Evolutionary conservation across 2,329 filamentous ascomycete genomes (phyloP).

Genomic region (Colletotrichum eremochloae): DNA sequence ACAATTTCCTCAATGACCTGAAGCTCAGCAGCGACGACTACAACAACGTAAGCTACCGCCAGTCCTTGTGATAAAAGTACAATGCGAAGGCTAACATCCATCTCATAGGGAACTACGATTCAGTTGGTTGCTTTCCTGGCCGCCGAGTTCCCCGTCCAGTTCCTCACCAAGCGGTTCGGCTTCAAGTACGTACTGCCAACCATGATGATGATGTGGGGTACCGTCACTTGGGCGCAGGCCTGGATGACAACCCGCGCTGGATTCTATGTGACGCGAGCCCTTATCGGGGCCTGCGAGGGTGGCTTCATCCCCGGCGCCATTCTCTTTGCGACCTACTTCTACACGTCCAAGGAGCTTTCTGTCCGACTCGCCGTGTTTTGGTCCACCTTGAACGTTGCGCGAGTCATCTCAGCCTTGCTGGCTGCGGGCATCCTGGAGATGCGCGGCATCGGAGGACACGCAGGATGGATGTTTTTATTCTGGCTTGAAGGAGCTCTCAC

Average conservation of each 20-base stretch:
- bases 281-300: constrained; percentile 59
- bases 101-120: constrained; percentile 62
- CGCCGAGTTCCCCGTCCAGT: constrained; percentile 72
- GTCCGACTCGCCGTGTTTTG: constrained; percentile 78
- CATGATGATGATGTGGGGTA: constrained; percentile 45
- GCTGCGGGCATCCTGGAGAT: constrained; percentile 63
- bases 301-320: constrained; percentile 64
- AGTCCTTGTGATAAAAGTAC: background rate
- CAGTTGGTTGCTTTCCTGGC: constrained; percentile 67
- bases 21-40: constrained; percentile 64
- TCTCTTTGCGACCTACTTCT: constrained; percentile 61
- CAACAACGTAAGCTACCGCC: constrained; percentile 58
- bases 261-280: constrained; percentile 55
- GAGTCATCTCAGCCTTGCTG: constrained; percentile 62
- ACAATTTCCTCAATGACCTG: constrained; percentile 71
- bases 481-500: constrained; percentile 66
- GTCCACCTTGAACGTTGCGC: constrained; percentile 62
- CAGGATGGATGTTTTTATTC: constrained; percentile 61
- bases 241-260: constrained; percentile 55
- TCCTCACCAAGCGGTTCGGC: constrained; percentile 67
- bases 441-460: constrained; percentile 59
- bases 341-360: constrained; percentile 47
- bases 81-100: constrained; percentile 11
- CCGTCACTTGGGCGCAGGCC: constrained; percentile 41
- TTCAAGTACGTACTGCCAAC: constrained; percentile 50